Evolutionary conservation across 106 monocot genomes (phyloP), one percentile per base, ranked within the genome.

Genomic region (Allium fistulosum): DNA sequence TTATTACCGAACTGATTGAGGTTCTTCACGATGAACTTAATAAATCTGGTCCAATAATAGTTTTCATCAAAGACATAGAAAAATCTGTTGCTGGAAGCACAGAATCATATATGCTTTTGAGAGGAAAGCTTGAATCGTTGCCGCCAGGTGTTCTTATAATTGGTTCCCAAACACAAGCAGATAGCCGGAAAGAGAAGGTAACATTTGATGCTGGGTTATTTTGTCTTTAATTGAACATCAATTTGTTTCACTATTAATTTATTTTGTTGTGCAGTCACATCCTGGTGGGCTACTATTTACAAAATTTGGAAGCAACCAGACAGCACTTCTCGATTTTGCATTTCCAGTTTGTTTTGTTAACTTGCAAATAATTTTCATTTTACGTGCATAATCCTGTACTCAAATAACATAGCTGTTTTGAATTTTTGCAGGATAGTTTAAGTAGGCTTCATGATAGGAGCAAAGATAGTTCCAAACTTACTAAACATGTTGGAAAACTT

Each of bases 231-330:
- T 37, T 5, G 4, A 37, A 37, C 5, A 37, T 5, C 37, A 0
- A 37, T 37, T 37, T 37, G 37, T 37, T 37, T 37, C 37, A 37
- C 37, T 37, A 37, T 22, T 37, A 57, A 11, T 17, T 67, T 14
- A 53, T 46, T 9, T 26, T 13, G 59, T 47, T 58, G 26, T 58
- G 79, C 83, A 99, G 99, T 87, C 90, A 74, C 99, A 99, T 81
- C 92, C 92, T 65, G 92, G 92, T n/a, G 83, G 92, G 11, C 88
- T 93, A 77, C 90, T 99, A 51, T 99, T 99, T 71, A 93, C 99
- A 57, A 99, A 99, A 73, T 93, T 99, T 70, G 90, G 93, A 66
- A 93, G 87, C 77, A 99, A 79, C 80, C 99, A 99, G 66, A 91
- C 91, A 59, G 85, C 99, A 53, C 77, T 99, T 45, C 83, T 99